These are phyloP conservation scores for Cytospora leucostoma DNA, from an alignment of 2,329 filamentous ascomycete genomes.

Conservation along the genomic window DNA sequence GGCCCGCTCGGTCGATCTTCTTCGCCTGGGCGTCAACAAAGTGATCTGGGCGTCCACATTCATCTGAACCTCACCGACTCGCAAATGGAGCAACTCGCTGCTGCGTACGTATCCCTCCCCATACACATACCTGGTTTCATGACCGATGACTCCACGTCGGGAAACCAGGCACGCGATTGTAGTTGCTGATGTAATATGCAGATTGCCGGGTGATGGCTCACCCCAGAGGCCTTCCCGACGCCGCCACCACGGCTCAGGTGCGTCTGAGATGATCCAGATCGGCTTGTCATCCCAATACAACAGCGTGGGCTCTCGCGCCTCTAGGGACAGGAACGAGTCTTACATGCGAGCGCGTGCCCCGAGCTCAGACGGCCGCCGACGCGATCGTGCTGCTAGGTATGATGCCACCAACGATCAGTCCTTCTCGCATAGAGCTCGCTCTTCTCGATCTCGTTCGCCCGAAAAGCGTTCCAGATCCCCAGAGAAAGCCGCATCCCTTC, in stretches of 20 bases:
- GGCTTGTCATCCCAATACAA: conserved; percentile 6
- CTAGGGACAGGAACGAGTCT: conserved; percentile 7
- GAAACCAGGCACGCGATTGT: neutral
- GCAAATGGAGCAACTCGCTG: conserved; percentile 50
- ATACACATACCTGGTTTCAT: neutral
- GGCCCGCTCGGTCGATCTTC: conserved; percentile 35
- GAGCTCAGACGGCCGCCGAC: conserved; percentile 2
- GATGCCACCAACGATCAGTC: conserved; percentile 1
- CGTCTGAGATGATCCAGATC: conserved; percentile 18
- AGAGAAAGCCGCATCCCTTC: conserved; percentile 15
- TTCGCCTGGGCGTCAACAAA: conserved; percentile 40
- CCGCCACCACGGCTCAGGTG: conserved; percentile 5
- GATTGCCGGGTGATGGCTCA: conserved; percentile 23
- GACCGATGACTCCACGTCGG: neutral
- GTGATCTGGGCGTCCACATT: conserved; percentile 45
- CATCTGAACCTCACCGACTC: conserved; percentile 52
- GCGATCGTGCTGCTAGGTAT: neutral
- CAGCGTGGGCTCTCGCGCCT: neutral
- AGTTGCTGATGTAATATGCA: conserved; percentile 23
- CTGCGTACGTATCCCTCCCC: conserved; percentile 41
- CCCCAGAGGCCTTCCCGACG: conserved; percentile 15
- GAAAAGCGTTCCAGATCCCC: conserved; percentile 28
- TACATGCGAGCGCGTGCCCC: conserved; percentile 7
- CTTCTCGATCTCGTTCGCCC: conserved; percentile 32
- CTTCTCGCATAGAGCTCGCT: conserved; percentile 10